Evolutionary conservation across 2,329 filamentous ascomycete species (phyloP).

Genomic region (Aspergillus caelatus): DNA sequence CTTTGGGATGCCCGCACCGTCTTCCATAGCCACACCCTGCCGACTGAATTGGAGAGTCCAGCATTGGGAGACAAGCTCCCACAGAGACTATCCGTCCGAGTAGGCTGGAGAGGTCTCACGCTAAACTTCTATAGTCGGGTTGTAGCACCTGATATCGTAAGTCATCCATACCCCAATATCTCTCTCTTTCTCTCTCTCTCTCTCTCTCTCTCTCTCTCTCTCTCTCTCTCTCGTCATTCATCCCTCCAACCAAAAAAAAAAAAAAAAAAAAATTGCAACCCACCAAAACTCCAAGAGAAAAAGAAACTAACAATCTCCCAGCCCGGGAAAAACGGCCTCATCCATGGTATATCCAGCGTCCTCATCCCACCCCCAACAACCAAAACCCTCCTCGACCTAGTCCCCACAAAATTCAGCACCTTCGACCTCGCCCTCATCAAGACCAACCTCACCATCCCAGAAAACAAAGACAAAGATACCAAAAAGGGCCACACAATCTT

Average conservation of each 20-base stretch:
- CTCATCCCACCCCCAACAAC: conserved; percentile 74
- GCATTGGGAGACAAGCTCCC: conserved; percentile 62
- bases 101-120: conserved; percentile 64
- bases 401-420: conserved; percentile 9
- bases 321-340: conserved; percentile 76
- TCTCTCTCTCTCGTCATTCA: too few relatives aligned
- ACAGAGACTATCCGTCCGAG: conserved; percentile 72
- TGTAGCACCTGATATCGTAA: conserved; percentile 69
- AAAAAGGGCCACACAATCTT: conserved; percentile 8
- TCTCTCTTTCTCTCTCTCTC: too few relatives aligned
- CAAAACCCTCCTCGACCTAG: conserved; percentile 63
- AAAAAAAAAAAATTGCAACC: background rate
- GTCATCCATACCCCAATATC: conserved; percentile 2
- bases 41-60: conserved; percentile 64
- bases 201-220: too few relatives aligned
- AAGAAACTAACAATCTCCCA: conserved; percentile 30
- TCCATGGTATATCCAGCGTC: conserved; percentile 75
- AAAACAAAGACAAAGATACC: background rate
- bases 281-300: background rate
- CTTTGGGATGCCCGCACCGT: conserved; percentile 68
- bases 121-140: conserved; percentile 79
- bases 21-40: conserved; percentile 72
- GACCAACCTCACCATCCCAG: background rate
- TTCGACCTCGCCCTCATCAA: background rate
- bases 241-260: background rate